phyloP scores from a whole-genome alignment of 1,284 basidiomycete species.

The Ustilago loliicola region DNA sequence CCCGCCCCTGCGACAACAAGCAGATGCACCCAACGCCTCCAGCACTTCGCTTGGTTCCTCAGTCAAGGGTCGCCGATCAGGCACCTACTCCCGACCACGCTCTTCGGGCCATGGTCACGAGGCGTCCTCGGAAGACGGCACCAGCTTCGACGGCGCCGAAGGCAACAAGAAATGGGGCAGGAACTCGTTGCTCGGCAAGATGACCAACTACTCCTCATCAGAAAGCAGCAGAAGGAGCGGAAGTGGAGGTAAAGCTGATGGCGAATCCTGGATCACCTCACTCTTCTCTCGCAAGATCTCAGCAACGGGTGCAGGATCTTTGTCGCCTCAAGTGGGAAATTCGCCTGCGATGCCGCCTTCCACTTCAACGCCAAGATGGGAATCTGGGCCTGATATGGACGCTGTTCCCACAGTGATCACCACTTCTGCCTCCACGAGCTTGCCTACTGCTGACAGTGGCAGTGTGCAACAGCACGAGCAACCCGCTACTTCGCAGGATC shows the following conservation, averaged over 20 bases:
- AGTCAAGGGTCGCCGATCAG: slow-evolving; percentile 20
- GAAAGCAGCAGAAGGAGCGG: slow-evolving; percentile 26
- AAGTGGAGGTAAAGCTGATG: slow-evolving; percentile 20
- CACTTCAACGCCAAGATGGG: slow-evolving; percentile 7
- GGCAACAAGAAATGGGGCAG: slow-evolving; percentile 23
- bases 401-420: slow-evolving; percentile 23
- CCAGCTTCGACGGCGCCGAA: slow-evolving; percentile 25
- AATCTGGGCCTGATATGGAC: slow-evolving; percentile 7
- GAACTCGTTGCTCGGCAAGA: slow-evolving; percentile 25
- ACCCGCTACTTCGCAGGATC: background rate
- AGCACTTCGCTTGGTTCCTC: slow-evolving; percentile 31
- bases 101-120: slow-evolving; percentile 27
- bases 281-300: slow-evolving; percentile 25
- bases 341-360: slow-evolving; percentile 11
- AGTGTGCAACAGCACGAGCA: slow-evolving; percentile 15
- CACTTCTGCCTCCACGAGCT: slow-evolving; percentile 27
- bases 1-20: slow-evolving; percentile 7
- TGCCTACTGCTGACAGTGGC: slow-evolving; percentile 26
- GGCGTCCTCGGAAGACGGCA: slow-evolving; percentile 31
- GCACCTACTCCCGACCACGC: slow-evolving; percentile 25
- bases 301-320: background rate
- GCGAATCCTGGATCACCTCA: slow-evolving; percentile 33
- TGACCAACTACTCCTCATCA: slow-evolving; percentile 25
- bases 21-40: slow-evolving; percentile 20
- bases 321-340: slow-evolving; percentile 11